Evolutionary conservation across 176 grass and related monocot genomes (phyloP).

Genomic region (Canna indica): DNA sequence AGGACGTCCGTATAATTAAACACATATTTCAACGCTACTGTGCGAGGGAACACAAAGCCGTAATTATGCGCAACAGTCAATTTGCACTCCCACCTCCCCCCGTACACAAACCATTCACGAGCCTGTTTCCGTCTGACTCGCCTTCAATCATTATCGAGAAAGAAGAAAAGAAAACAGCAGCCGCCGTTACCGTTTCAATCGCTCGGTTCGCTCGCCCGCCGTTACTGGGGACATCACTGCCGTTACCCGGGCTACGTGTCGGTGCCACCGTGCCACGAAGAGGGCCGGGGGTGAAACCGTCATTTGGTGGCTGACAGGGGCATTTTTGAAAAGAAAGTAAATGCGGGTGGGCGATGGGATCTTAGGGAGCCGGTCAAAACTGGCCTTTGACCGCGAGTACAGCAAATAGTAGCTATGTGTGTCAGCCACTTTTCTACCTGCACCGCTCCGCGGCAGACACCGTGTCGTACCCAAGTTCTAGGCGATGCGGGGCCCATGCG

Average conservation of each 20-base stretch:
- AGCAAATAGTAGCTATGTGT: slow-evolving; percentile 1
- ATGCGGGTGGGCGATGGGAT: slow-evolving; percentile 9
- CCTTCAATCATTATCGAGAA: neutral
- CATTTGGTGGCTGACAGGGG: slow-evolving; percentile 1
- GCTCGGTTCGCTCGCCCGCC: neutral
- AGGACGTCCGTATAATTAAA: neutral
- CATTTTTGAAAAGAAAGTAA: neutral
- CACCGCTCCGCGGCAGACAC: neutral
- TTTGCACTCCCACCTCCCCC: neutral
- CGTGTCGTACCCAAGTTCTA: neutral
- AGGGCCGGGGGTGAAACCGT: slow-evolving; percentile 5
- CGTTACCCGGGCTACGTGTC: slow-evolving; percentile 4
- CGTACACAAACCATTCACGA: slow-evolving; percentile 8
- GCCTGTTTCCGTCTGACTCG: slow-evolving; percentile 5
- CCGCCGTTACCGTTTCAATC: neutral
- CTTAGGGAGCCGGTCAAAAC: neutral
- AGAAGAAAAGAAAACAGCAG: neutral
- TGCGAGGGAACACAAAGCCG: neutral
- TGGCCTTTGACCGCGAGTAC: neutral
- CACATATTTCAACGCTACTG: neutral
- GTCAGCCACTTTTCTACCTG: neutral
- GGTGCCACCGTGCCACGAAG: neutral
- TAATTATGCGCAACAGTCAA: neutral
- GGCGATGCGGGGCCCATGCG: neutral
- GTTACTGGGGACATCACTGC: neutral